Base-by-base conservation (phyloP, 169 alveolate species). In the Plasmodium adleri region DNA sequence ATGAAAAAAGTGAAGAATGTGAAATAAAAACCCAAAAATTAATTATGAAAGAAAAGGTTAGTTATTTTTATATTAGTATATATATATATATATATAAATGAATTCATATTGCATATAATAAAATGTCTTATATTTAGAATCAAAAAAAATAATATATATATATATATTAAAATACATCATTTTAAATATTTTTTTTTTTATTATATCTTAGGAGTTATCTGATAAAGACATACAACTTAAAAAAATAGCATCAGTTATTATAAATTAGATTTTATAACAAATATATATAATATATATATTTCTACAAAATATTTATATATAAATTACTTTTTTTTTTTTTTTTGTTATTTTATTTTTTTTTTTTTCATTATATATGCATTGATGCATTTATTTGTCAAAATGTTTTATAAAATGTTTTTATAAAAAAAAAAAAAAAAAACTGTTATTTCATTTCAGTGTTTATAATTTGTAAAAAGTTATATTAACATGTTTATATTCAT, bases 361-460 rank as follows among this genome's bases (percentile, higher is more conserved):
- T 76, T 76, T 78, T 78, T 72, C 28, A 28, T 78, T 20, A 43
- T 17, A 64, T 66, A 78, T 78, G 89, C 89, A 78, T 78, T 78
- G 89, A 78, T 78, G 89, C 89, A 78, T 78, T 78, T 78, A 70
- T 78, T 78, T 78, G 89, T 78, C 89, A 78, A 78, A 72, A 22
- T 50, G 20, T 22, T 49, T 72, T 72, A 72, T 58, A 72, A 72
- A 64, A 66, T 64, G 67, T 64, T 43, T 78, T 66, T 64, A 66
- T 59, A 28, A 78, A 78, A 78, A 49, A 78, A 78, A 22, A 63
- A 72, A 73, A 59, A 32, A 32, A 32, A 32, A 32, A 32, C 45
- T 32, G 24, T 54, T 74, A 22, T 50, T 39, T 58, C 47, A 74
- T 28, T 59, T 15, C 22, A 78, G 17, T 32, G 45, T 32, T 32